These are phyloP conservation scores for Botryotinia narcissicola DNA, from an alignment of 2,329 filamentous ascomycete genomes.

Conservation along the genomic window DNA sequence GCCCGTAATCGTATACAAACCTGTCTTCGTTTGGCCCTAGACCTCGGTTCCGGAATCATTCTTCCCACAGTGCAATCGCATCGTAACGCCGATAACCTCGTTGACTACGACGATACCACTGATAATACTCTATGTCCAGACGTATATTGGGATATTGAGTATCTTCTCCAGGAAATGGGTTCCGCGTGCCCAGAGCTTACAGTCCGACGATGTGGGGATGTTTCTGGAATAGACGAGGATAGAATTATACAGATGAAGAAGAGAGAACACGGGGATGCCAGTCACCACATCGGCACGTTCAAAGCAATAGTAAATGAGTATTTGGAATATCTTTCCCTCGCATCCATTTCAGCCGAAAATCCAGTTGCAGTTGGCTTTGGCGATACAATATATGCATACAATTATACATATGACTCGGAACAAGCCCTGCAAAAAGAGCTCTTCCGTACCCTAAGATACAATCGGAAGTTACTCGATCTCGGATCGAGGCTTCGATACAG, in stretches of 20 bases:
- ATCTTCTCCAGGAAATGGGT: constrained; percentile 16
- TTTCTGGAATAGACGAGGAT: constrained; percentile 21
- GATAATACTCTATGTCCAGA: constrained; percentile 22
- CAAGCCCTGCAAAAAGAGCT: constrained; percentile 28
- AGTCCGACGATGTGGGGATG: constrained; percentile 26
- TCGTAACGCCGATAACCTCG: constrained; percentile 16
- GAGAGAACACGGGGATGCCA: constrained; percentile 12
- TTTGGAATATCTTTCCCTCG: neutral
- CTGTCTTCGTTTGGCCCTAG: constrained; percentile 31
- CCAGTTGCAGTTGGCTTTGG: constrained; percentile 27
- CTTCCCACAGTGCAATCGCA: constrained; percentile 26
- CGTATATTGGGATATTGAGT: constrained; percentile 26
- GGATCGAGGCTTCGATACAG: constrained; percentile 22
- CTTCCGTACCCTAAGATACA: constrained; percentile 29
- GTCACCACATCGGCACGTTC: constrained; percentile 23
- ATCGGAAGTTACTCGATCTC: constrained; percentile 23
- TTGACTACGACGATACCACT: constrained; percentile 1
- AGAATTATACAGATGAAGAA: constrained; percentile 11
- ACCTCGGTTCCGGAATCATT: constrained; percentile 29
- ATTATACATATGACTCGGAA: constrained; percentile 27
- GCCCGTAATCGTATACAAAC: constrained; percentile 31
- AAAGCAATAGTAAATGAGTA: neutral
- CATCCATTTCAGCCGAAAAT: constrained; percentile 19
- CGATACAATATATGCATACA: constrained; percentile 29
- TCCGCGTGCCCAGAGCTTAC: constrained; percentile 26